Base-by-base conservation (phyloP, 2,329 filamentous ascomycete species). In the Arthrobotrys megalospora region DNA sequence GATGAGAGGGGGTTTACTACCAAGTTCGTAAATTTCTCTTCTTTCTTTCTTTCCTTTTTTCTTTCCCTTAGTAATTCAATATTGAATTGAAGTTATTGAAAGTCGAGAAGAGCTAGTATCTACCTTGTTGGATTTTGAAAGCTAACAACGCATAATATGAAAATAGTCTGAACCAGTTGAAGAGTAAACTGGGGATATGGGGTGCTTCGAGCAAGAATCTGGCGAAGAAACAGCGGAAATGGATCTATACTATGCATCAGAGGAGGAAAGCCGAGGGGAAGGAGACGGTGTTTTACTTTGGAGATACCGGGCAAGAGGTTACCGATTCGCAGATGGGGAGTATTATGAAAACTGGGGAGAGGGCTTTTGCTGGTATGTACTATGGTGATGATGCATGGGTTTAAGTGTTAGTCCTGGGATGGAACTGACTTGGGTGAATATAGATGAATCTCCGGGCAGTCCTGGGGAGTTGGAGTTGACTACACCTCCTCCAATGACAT, bases 141-240 rank as follows among this genome's bases (percentile, higher is more conserved):
- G 16, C 55, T 69, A 43, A 76, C 55, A 69, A 69, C 65, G 28
- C 72, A 45, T 38, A 52, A 1, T 11, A 3, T 6, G 11, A 52
- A 28, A 7, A 21, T 45, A 77, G 72, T 14, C 11, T 68, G 28
- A 77, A 77, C 34, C 72, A 77, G 11, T 16, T 77, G 58, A 77
- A 77, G 52, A 52, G 64, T 16, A 67, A 70, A 43, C n/a, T 77
- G 48, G 60, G 38, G 10, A 65, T 70, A 32, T 77, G 72, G 72
- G 65, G 72, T 1, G 34, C 32, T n/a, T 77, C 72, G 16, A 77
- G 41, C 21, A 69, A 53, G 43, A 77, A 77, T 16, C 38, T 77
- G 8, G 64, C 55, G 6, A 60, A 65, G 47, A 70, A 53, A 6
- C 72, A 77, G 60, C 47, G 66, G 19, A 77, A 62, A 66, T 77